Conservation (phyloP, 139 green algal species). For the Desmodesmus armatus region DNA sequence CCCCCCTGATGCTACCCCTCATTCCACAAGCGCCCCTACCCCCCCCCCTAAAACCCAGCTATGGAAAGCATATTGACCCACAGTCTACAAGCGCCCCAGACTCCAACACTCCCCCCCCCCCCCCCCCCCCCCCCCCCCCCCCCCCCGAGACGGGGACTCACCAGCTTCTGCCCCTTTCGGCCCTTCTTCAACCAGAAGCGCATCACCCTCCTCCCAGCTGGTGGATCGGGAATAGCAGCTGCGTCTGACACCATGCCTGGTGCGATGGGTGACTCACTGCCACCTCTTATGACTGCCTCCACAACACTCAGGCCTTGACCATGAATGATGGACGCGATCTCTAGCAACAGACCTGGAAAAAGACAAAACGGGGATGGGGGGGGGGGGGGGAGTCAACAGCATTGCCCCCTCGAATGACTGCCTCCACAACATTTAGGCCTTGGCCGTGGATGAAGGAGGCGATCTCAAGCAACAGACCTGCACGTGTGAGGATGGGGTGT, state of each 20-base stretch:
- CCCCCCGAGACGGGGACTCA: no score
- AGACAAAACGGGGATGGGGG: neutral
- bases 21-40: no score
- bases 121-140: no score
- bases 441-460: slow-evolving; percentile 5
- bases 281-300: slow-evolving; percentile 6
- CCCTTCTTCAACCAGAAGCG: slow-evolving; percentile 25
- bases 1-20: no score
- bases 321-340: slow-evolving; percentile 22
- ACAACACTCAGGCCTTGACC: slow-evolving; percentile 15
- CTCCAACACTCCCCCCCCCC: no score
- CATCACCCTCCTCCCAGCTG: slow-evolving; percentile 30
- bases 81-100: no score
- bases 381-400: no score
- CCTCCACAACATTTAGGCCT: neutral
- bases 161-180: slow-evolving; percentile 33
- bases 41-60: no score
- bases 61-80: no score
- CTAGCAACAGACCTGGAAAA: slow-evolving; percentile 19
- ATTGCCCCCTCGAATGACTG: neutral
- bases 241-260: neutral
- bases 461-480: slow-evolving; percentile 23
- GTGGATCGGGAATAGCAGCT: neutral
- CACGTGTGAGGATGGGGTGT: neutral
- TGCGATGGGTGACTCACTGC: slow-evolving; percentile 15